Evolutionary conservation across 805 yeast species (phyloP), one percentile per base, ranked within the genome.

Genomic region (Cyberlindnera amylophila): DNA sequence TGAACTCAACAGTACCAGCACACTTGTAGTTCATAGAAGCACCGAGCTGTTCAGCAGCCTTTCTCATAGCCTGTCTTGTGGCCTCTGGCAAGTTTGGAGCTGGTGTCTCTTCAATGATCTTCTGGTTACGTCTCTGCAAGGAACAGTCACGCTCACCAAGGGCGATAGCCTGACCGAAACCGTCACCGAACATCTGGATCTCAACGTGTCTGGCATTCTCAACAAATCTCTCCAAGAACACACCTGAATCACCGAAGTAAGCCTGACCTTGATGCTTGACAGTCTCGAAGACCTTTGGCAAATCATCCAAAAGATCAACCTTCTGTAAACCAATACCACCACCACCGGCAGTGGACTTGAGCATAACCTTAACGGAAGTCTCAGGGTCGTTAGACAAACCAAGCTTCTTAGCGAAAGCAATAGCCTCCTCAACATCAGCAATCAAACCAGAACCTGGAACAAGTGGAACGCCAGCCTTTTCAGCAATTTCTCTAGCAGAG

Each of bases 241-340:
- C 98, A 54, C 98, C 97, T 9, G 96, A 71, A 65, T 91, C 97
- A 51, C 96, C 96, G 59, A 91, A 91, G 62, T 87, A 91, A 0
- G 95, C 77, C 59, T 80, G 74, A 51, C 97, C 99, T 66, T 89
- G 96, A 66, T 89, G 96, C 60, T 87, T 83, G 34, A 93, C 98
- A 9, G 96, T 82, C 57, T 79, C 85, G 65, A 88, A 91, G 12
- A 90, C 95, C 48, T 84, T 69, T 66, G 80, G 86, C 50, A 93
- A 80, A 46, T 93, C 97, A 15, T 63, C 79, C 52, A 77, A 86
- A 28, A 80, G 74, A 57, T 90, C 96, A 45, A 90, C 97, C 61
- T 89, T 86, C 64, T 91, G 97, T 54, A 91, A 70, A 51, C 99
- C 99, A 58, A 91, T 91, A 67, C 99, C 99, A 65, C 99, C 99